Percentiles rank a stretch among this genome's conserved stretches.
These are phyloP conservation scores for Jatropha podagrica DNA, from an alignment of 441 rosid genomes.

Conservation along the genomic window DNA sequence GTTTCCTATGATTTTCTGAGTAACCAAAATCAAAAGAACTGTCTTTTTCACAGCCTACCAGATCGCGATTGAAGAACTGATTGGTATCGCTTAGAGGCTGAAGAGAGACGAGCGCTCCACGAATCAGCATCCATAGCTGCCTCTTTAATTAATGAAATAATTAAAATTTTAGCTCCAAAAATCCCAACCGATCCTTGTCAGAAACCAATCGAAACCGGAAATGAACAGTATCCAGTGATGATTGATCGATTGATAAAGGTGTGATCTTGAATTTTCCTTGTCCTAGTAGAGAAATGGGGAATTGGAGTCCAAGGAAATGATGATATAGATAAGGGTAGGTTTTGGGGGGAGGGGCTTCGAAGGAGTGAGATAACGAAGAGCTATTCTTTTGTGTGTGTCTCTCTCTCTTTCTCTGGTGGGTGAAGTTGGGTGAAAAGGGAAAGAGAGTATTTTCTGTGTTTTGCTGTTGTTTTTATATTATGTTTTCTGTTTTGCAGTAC, in stretches of 20 bases:
- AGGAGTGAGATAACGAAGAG: constrained; percentile 24
- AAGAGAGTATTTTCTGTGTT: constrained; percentile 3
- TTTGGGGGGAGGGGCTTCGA: neutral
- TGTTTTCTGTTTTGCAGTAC: neutral
- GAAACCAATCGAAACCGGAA: neutral
- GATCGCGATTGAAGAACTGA: constrained; percentile 80
- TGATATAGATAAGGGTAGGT: constrained; percentile 17
- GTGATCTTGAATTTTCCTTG: constrained; percentile 3
- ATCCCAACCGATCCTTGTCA: constrained; percentile 2
- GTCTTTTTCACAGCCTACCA: constrained; percentile 41
- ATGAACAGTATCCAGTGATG: neutral
- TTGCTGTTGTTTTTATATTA: constrained; percentile 2
- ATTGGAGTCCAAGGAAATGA: constrained; percentile 13
- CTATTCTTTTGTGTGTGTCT: neutral
- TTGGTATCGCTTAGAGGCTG: constrained; percentile 71
- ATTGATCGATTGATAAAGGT: constrained; percentile 13
- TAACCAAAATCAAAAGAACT: neutral
- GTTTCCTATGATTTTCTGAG: constrained; percentile 15
- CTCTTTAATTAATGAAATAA: neutral
- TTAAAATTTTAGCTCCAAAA: constrained; percentile 4
- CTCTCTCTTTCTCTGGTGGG: neutral
- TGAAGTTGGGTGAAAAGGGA: constrained; percentile 9
- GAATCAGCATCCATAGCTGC: constrained; percentile 88
- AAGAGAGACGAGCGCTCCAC: constrained; percentile 83
- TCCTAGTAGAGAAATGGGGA: neutral